Percentiles rank a stretch among this genome's conserved stretches.
phyloP scores from a whole-genome alignment of 202 grass and related monocot genomes.

The Carex arenaria region DNA sequence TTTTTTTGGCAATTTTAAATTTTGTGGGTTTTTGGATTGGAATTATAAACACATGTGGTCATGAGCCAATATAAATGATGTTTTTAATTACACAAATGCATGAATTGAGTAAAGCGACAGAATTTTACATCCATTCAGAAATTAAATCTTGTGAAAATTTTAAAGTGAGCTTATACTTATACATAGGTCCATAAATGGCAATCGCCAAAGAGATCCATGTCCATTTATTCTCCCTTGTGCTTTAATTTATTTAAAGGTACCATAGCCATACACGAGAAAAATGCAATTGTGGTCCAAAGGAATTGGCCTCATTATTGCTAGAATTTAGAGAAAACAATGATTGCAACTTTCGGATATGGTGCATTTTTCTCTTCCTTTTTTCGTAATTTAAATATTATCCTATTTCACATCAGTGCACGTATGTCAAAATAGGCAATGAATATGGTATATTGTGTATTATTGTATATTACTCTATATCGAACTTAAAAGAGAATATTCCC shows the following conservation, averaged over 20 bases:
- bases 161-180: too few species aligned
- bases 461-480: not conserved
- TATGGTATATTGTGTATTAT: not conserved
- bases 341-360: not conserved
- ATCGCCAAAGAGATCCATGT: not conserved
- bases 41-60: too few species aligned
- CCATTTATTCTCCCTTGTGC: conserved; percentile 19
- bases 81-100: too few species aligned
- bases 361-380: not conserved
- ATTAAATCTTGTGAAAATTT: too few species aligned
- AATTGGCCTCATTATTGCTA: conserved; percentile 7
- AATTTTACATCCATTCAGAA: too few species aligned
- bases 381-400: not conserved
- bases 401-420: not conserved
- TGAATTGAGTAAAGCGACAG: too few species aligned
- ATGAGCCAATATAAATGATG: too few species aligned
- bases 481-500: not conserved
- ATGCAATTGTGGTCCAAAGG: conserved; percentile 1
- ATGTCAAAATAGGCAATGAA: not conserved
- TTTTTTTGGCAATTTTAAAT: too few species aligned
- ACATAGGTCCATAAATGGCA: not conserved
- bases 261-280: not conserved
- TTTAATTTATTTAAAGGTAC: conserved; percentile 18
- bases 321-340: conserved; percentile 14
- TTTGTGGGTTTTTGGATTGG: too few species aligned